Base-by-base conservation (phyloP, 2,329 filamentous ascomycete species). In the Madurella mycetomatis region DNA sequence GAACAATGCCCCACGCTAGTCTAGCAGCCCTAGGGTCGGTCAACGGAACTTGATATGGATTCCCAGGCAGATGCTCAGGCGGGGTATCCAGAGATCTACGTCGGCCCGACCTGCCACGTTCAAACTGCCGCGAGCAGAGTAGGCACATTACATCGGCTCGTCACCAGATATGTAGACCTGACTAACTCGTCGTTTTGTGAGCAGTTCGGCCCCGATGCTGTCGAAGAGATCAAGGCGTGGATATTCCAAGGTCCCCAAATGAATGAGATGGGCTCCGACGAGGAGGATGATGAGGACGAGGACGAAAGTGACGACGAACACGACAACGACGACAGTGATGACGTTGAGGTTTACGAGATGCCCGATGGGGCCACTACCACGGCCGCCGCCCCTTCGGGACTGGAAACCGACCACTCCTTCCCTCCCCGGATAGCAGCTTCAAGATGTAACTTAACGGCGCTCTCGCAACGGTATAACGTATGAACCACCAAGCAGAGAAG, bases 401-500 rank as follows among this genome's bases (percentile, higher is more conserved):
- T 41, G 12, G 54, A 56, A 44, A 51, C 47, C 9, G 37, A 41
- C 17, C 19, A 37, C n/a, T n/a, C 25, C 48, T 46, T 66, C 65
- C 25, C 25, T 47, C 69, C 68, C 2, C 60, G 54, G 4, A 58
- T 69, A 9, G 62, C 66, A 4, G 63, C 65, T 25, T 47, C 58
- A 1, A 73, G 82, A 15, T 75, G 79, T 57, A 85, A 84, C 57
- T 69, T 85, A 53, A 83, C 80, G 2, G 77, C 76, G 1, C 69
- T 85, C 12, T 85, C 82, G 0, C 80, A 83, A 58, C 69, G 67
- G 41, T 79, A 78, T 65, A 83, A 85, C 64, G 78, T 80, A 63
- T 47, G 73, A 57, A 9, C 1, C 5, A 31, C 39, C 13, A 25
- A 8, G 5, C 19, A 9, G n/a, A 19, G 5, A 16, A 9, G 1